Conservation (phyloP, 2,329 filamentous ascomycete species). For the Alternaria brassicicola region DNA sequence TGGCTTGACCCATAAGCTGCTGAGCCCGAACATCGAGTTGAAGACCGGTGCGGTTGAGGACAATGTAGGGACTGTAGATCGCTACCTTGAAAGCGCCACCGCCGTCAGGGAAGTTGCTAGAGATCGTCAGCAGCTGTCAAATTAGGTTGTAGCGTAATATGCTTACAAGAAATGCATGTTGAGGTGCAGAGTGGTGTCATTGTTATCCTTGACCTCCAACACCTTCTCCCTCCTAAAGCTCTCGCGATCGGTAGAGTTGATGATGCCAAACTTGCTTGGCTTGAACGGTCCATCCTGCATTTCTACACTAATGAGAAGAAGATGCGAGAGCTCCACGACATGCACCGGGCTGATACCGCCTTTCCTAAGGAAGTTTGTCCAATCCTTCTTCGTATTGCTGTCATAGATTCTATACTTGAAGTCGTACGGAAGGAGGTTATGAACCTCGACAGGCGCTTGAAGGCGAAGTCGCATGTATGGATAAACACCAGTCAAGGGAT, state of each 20-base stretch:
- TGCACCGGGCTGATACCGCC: slow-evolving; percentile 97
- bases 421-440: slow-evolving; percentile 94
- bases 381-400: slow-evolving; percentile 97
- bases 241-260: slow-evolving; percentile 86
- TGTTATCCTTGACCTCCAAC: slow-evolving; percentile 82
- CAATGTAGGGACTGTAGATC: slow-evolving; percentile 91
- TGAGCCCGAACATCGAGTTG: slow-evolving; percentile 88
- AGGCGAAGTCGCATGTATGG: slow-evolving; percentile 94
- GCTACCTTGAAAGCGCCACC: slow-evolving; percentile 96
- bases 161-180: slow-evolving; percentile 84
- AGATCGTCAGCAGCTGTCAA: slow-evolving; percentile 17
- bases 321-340: slow-evolving; percentile 92
- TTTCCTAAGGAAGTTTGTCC: slow-evolving; percentile 97
- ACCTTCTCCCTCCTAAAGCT: slow-evolving; percentile 86
- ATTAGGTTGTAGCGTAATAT: not conserved
- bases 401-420: slow-evolving; percentile 99
- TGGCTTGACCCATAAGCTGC: slow-evolving; percentile 82
- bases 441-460: slow-evolving; percentile 89
- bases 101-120: slow-evolving; percentile 77
- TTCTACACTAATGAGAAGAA: slow-evolving; percentile 89
- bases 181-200: slow-evolving; percentile 78
- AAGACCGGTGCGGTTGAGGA: slow-evolving; percentile 93
- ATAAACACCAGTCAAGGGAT: slow-evolving; percentile 83
- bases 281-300: slow-evolving; percentile 97
- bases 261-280: slow-evolving; percentile 94